Conservation (phyloP, 2,329 filamentous ascomycete genomes). For the Paraconiothyrium sp. region DNA sequence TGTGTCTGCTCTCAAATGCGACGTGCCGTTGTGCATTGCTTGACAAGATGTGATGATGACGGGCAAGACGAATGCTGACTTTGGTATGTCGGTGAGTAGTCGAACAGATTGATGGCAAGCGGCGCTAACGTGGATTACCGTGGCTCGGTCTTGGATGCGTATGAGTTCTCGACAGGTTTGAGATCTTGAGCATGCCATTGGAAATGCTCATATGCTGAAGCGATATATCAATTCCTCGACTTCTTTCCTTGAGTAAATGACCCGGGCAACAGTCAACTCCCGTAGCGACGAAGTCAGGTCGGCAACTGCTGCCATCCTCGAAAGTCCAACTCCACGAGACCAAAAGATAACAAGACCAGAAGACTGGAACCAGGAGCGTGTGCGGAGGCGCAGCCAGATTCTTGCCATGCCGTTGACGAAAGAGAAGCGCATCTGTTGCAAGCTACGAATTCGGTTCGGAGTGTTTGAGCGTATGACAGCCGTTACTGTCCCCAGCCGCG, state of each 20-base stretch:
- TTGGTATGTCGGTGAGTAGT: not conserved
- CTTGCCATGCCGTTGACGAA: not conserved
- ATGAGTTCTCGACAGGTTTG: not conserved
- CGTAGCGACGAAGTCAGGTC: too few relatives aligned
- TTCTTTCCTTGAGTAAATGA: not conserved
- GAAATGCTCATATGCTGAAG: not conserved
- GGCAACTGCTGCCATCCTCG: too few relatives aligned
- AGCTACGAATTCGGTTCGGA: not conserved
- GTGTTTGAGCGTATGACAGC: not conserved
- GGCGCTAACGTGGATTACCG: not conserved
- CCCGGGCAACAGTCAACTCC: too few relatives aligned
- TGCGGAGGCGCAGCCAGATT: not conserved
- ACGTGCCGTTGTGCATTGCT: not conserved
- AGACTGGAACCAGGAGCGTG: too few relatives aligned
- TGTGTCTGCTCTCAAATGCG: not conserved
- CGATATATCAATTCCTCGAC: not conserved
- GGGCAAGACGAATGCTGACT: not conserved
- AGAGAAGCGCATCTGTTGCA: not conserved
- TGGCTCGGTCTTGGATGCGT: not conserved
- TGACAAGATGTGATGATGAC: not conserved
- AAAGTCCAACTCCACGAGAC: too few relatives aligned
- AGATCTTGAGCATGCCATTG: not conserved
- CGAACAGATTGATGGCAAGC: not conserved
- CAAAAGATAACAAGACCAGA: too few relatives aligned
- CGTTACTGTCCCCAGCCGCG: not conserved